Evolutionary conservation across 257 asterid genomes (phyloP), one percentile per base, ranked within the genome.

Genomic region (Salvia miltiorrhiza): DNA sequence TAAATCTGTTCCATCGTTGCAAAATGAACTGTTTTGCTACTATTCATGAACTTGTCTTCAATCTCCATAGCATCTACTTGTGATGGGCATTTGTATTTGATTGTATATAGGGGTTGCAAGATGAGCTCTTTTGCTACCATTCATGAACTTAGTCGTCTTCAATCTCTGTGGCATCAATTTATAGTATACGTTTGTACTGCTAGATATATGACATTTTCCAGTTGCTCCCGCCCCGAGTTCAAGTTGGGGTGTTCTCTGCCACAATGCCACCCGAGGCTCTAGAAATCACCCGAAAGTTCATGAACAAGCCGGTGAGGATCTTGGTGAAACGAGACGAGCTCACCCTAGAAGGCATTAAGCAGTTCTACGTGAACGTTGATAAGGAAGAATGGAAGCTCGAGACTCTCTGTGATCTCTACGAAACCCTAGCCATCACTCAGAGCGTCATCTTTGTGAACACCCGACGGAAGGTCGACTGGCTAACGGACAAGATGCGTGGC

Each of bases 251-350:
- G 7, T 81, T 83, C 75, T 86, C 89, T 1, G 92, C 89, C 2
- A 83, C 92, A 7, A 83, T 83, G 87, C 89, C 92, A 13, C 86
- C 85, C 9, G 92, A 86, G 58, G 92, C 92, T 71, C 87, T 86
- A 11, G 92, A 86, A 19, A 79, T 86, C 65, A 86, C 89, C 26
- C 76, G 88, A 45, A 84, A 86, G 62, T 86, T 86, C 80, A 86
- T 87, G 93, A 79, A 84, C 69, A 82, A 80, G 71, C 90, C 93
- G 0, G 93, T 87, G 41, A 58, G 93, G 11, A 87, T 87, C 21
- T 54, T 87, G 71, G 90, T 84, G 67, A 87, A 87, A 44, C 81
- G 90, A 5, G 93, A 86, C 32, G 93, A 86, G 71, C 73, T 84
- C 26, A 84, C 90, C 16, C 88, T 84, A 9, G 90, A 86, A 59